A percentile compares a stretch with the other conserved stretches of the same genome.
Conservation (phyloP, 805 yeast genomes). For the Myxozyma melibiosi region DNA sequence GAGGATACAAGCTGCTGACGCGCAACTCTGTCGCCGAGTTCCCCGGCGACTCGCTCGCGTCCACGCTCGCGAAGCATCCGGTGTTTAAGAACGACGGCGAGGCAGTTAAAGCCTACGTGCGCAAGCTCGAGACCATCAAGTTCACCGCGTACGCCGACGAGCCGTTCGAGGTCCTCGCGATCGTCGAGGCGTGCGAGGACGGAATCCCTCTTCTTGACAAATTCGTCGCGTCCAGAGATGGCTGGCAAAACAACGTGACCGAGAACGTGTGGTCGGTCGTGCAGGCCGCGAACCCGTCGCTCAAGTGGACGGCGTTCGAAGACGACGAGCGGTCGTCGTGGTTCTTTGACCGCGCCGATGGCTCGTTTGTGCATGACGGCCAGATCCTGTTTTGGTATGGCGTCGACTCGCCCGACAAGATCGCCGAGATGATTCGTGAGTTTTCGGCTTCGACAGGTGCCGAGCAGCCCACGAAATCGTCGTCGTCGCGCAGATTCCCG, state of each 20-base stretch:
- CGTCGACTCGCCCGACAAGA: constrained; percentile 42
- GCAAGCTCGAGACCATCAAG: constrained; percentile 59
- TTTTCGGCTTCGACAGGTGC: constrained; percentile 10
- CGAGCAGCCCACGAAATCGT: neutral
- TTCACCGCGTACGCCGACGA: constrained; percentile 92
- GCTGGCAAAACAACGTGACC: constrained; percentile 97
- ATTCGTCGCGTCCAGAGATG: constrained; percentile 81
- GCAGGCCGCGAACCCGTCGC: constrained; percentile 66
- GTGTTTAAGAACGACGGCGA: constrained; percentile 68
- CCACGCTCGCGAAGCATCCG: constrained; percentile 74
- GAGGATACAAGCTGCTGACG: constrained; percentile 82
- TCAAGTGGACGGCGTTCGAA: constrained; percentile 90
- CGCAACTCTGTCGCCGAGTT: constrained; percentile 72
- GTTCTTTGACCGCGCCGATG: constrained; percentile 91
- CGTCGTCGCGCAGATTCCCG: neutral
- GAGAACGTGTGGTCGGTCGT: constrained; percentile 89
- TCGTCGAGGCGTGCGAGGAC: constrained; percentile 59
- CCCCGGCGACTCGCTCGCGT: constrained; percentile 64
- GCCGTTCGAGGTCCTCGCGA: constrained; percentile 90
- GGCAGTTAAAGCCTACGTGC: constrained; percentile 80
- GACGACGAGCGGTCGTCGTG: constrained; percentile 88
- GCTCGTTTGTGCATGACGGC: constrained; percentile 88
- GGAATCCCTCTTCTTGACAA: constrained; percentile 74
- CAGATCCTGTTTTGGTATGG: constrained; percentile 95
- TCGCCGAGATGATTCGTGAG: constrained; percentile 15